Evolutionary conservation across 257 asterid genomes (phyloP), one percentile per base, ranked within the genome.

Genomic region (Plantago major): DNA sequence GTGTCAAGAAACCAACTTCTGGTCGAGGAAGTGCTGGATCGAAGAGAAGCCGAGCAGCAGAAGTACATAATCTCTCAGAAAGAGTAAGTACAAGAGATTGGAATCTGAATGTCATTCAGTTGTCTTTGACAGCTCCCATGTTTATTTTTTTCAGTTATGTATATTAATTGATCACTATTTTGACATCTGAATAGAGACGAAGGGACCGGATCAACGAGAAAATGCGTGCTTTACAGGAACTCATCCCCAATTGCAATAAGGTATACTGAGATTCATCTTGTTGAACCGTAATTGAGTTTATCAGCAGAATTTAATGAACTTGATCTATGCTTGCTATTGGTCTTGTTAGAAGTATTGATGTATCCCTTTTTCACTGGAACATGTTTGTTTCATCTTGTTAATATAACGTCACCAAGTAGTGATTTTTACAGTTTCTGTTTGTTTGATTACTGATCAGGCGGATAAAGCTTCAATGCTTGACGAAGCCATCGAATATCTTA

Each of bases 381-480:
- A 5, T 33, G 40, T 33, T 33, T 33, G 40, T 33, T 33, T 33
- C 8, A 33, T 33, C 40, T 33, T 33, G 40, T 33, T 33, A 1
- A 33, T 33, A 33, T 33, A 33, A 33, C 8, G 40, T 33, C 40
- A 33, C 6, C 22, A 26, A 19, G 44, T 60, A 28, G 18, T 60
- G 18, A 52, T 57, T 62, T 37, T 55, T 46, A 42, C 76, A 43
- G 15, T 42, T 54, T 55, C 48, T 40, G 37, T 40, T 28, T 52
- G 55, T 68, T 69, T 58, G 45, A 50, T 50, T 63, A 63, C 74
- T 67, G 8, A 22, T 67, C 76, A 92, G 99, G 95, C 82, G 4
- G 99, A 93, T 73, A 93, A 93, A 81, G 99, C 99, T 68, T 93
- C 99, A 22, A 89, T 93, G 97, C 97, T 93, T 22, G 99, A 89